Base-by-base conservation (phyloP, 129 eudicot genomes). In the Artemisia argyi region DNA sequence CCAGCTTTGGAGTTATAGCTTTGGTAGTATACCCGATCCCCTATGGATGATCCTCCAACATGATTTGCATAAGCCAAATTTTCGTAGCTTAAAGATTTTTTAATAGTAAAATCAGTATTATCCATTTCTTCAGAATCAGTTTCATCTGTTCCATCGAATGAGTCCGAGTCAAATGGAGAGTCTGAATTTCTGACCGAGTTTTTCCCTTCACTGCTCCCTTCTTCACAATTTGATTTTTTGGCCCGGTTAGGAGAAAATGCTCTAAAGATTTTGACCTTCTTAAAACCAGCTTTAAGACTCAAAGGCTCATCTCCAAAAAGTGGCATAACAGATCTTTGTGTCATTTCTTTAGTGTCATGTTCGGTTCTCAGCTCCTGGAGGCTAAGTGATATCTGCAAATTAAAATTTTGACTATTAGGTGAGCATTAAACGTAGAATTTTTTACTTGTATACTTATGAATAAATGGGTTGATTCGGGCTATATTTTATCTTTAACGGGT, bases 381-480 rank as follows among this genome's bases (percentile, higher is more conserved):
- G 78, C 79, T 73, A 44, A 91, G 82, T 14, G 89, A 83, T 35
- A 91, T 28, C 97, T 90, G 87, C 72, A 52, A 46, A 11, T 54
- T 51, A 28, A 12, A 56, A 15, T 3, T 15, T 4, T 52, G 17
- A 4, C 1, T 17, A 52, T 17, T 1, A 52, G 57, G 2, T 12
- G 7, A 0, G 50, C 17, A 24, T 13, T 59, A 3, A 10, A 22
- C 44, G 65, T 22, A 59, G 7, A 61, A 61, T 2, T 61, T 61
- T 61, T 44, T 3, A 61, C n/a, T 44, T 13, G 15, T 13, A 6
- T 30, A 7, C 20, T 30, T 61, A 28, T 14, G 1, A 61, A 28
- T 6, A 1, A 61, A 6, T 61, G 47, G 47, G 47, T 30, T 16
- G 11, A 28, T 13, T 2, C 65, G 28, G 18, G 44, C 20, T 28